Evolutionary conservation across 2,329 filamentous ascomycete genomes (phyloP), one percentile per base, ranked within the genome.

Genomic region (Fusarium sp.): DNA sequence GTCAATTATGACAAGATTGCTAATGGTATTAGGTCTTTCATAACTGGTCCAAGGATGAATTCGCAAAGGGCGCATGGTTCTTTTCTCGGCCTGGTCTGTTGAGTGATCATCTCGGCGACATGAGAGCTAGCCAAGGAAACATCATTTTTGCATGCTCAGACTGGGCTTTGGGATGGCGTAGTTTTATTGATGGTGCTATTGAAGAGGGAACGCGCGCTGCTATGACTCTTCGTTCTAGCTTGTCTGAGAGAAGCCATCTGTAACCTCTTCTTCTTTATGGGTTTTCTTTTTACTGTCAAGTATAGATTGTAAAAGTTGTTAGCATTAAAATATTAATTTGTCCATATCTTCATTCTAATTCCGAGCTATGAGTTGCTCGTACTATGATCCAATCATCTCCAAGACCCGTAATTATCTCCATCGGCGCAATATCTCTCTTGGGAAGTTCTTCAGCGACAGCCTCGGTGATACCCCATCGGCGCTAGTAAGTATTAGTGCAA

Each of bases 111-210:
- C 73, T 84, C 0, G 75, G 79, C 0, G 79, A 79, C n/a, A 77
- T 85, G 69, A 72, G 82, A 40, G 75, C 74, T 2, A 75, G 78
- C 2, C 82, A 84, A 41, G 83, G 81, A 0, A 83, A 83, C 37
- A 71, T 85, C 6, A 65, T 83, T 6, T 86, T 86, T 76, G 83
- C 83, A 0, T 83, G 79, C 55, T 81, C 83, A 0, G 84, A 86
- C 48, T 85, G 83, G 83, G 83, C 83, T 3, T 67, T 82, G 10
- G 83, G 83, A 0, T 85, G 84, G 84, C 76, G 84, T 1, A 81
- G 83, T 24, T 85, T 85, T 41, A 84, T 85, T 14, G 84, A 86
- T 64, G 84, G 83, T 1, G 84, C 83, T 0, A 84, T 85, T 44
- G 82, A 85, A 53, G 81, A 83, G 34, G 83, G 83, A 0, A 72